Percentiles rank a stretch among this genome's conserved stretches.
Conservation (phyloP, 306 rosid genomes). For the Ormosia emarginata region DNA sequence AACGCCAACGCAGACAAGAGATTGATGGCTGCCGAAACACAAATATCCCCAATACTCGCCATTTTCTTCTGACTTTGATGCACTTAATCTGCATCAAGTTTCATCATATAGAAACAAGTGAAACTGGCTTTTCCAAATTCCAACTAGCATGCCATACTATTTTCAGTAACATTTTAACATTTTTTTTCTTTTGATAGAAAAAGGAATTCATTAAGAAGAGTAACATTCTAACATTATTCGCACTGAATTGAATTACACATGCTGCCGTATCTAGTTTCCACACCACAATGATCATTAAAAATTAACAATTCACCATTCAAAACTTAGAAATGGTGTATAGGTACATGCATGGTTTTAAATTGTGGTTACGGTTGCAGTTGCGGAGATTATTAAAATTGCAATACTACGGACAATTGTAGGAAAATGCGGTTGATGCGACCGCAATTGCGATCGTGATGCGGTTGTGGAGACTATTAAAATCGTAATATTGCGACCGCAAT, state of each 20-base stretch:
- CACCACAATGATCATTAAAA: neutral
- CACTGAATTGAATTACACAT: neutral
- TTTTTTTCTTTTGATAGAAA: neutral
- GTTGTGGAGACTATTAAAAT: too few relatives aligned
- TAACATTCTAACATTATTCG: neutral
- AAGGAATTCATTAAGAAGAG: too few relatives aligned
- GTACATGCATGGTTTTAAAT: neutral
- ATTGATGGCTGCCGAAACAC: slow-evolving; percentile 68
- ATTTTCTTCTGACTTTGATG: slow-evolving; percentile 34
- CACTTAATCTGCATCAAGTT: slow-evolving; percentile 27
- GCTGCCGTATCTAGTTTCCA: neutral
- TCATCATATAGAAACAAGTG: neutral
- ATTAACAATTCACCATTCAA: neutral
- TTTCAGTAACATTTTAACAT: neutral
- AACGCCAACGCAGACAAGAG: slow-evolving; percentile 55
- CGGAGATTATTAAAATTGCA: too few relatives aligned
- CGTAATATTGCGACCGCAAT: too few relatives aligned
- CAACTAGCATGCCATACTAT: neutral
- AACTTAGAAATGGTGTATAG: neutral
- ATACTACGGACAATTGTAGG: too few relatives aligned
- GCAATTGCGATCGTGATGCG: too few relatives aligned
- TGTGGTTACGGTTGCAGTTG: too few relatives aligned
- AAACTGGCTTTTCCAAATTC: slow-evolving; percentile 2
- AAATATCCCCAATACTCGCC: slow-evolving; percentile 70
- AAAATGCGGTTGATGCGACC: too few relatives aligned